phyloP scores from a whole-genome alignment of 2,329 filamentous ascomycete species.

The Apiospora phragmitis region DNA sequence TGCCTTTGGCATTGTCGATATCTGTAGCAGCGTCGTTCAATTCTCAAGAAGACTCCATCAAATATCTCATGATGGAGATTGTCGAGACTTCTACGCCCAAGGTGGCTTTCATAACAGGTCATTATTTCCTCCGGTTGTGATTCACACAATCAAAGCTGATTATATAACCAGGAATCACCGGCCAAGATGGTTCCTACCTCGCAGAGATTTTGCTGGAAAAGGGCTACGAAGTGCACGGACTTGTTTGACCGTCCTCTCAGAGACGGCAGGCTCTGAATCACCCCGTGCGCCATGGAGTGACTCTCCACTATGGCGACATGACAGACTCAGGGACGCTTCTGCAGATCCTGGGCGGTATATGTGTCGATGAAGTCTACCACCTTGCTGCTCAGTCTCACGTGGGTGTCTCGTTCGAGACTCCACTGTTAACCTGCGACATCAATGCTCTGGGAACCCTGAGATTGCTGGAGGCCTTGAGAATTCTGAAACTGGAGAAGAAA shows the following conservation, averaged over 20 bases:
- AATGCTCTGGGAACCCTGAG: background rate
- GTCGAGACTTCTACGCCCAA: too few species aligned
- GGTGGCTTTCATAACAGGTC: constrained; percentile 8
- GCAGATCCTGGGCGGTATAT: background rate
- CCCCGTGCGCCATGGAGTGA: background rate
- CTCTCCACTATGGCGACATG: constrained; percentile 4
- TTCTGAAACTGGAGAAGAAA: background rate
- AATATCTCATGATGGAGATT: too few species aligned
- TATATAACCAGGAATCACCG: background rate
- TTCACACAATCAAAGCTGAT: background rate
- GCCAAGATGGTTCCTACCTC: constrained; percentile 6
- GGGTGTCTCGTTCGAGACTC: constrained; percentile 1
- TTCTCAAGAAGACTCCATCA: background rate
- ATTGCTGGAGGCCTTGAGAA: background rate
- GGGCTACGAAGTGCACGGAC: constrained; percentile 5
- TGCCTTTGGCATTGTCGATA: too few species aligned
- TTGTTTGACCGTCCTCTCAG: background rate
- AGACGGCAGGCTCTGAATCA: constrained; percentile 3
- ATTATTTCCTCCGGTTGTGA: background rate
- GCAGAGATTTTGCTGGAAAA: background rate
- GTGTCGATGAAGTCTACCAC: background rate
- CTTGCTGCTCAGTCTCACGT: constrained; percentile 5
- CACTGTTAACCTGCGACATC: constrained; percentile 1
- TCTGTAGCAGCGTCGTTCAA: too few species aligned
- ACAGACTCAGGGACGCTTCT: constrained; percentile 1